These are phyloP conservation scores for Mortierella alpina DNA, from an alignment of 192 early-diverging fungal genomes.

Conservation along the genomic window DNA sequence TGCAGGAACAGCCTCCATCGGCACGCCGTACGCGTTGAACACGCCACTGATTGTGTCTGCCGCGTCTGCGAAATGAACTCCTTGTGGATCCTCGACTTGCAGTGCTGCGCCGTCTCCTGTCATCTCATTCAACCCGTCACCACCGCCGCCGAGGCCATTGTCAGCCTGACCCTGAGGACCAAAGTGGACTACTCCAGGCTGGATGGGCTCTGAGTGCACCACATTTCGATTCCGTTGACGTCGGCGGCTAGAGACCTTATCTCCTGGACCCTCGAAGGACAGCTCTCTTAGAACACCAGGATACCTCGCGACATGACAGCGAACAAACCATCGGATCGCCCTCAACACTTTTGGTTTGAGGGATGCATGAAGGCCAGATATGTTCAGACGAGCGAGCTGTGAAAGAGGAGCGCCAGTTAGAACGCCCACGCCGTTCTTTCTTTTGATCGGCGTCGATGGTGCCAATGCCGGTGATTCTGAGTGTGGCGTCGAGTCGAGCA, in stretches of 20 bases:
- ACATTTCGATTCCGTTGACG: constrained; percentile 22
- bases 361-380: constrained; percentile 27
- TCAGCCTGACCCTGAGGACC: background rate
- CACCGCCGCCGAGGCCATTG: background rate
- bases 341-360: constrained; percentile 10
- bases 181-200: constrained; percentile 20
- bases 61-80: too few species aligned
- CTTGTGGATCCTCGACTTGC: background rate
- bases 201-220: background rate
- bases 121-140: constrained; percentile 7
- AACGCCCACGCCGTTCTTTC: constrained; percentile 15
- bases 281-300: constrained; percentile 13
- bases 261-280: constrained; percentile 22
- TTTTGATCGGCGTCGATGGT: background rate
- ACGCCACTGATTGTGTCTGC: background rate
- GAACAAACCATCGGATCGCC: constrained; percentile 20
- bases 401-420: constrained; percentile 22
- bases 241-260: constrained; percentile 9
- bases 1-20: constrained; percentile 9
- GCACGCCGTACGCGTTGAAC: background rate
- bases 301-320: constrained; percentile 13
- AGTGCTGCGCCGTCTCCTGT: background rate
- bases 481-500: background rate
- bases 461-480: background rate
- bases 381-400: constrained; percentile 12